Evolutionary conservation across 441 rosid species (phyloP).

Genomic region (Gossypium laxum): DNA sequence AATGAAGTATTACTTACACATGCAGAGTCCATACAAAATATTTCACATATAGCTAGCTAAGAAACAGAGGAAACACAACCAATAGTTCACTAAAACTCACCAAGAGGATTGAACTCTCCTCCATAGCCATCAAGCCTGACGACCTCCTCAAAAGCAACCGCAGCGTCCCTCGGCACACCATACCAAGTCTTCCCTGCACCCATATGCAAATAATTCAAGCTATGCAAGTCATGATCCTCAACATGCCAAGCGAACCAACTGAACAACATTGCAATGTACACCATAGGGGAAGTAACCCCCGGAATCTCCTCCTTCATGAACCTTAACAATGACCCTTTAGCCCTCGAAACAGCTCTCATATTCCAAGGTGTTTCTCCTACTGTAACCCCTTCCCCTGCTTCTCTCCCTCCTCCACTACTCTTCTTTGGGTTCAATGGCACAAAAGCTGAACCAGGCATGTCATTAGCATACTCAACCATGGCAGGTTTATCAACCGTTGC

Average conservation of each 20-base stretch:
- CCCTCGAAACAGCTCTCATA: conserved; percentile 91
- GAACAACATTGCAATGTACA: conserved; percentile 89
- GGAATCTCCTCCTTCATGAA: conserved; percentile 98
- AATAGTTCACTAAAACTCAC: conserved; percentile 34
- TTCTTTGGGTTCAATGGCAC: conserved; percentile 36
- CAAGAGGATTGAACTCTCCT: conserved; percentile 88
- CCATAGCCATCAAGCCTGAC: conserved; percentile 90
- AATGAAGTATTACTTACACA: not conserved
- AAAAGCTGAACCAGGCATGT: conserved; percentile 97
- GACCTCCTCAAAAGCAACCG: conserved; percentile 87
- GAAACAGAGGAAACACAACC: conserved; percentile 18
- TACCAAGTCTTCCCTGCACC: conserved; percentile 98
- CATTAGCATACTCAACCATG: conserved; percentile 90
- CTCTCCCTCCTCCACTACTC: conserved; percentile 25
- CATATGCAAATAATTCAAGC: conserved; percentile 93
- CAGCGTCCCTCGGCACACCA: conserved; percentile 87
- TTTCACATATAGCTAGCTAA: not conserved
- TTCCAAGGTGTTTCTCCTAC: conserved; percentile 94
- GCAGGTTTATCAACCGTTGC: conserved; percentile 84
- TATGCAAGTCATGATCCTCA: conserved; percentile 92
- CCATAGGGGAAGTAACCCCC: conserved; percentile 96
- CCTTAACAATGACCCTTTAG: conserved; percentile 78
- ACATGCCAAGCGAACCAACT: conserved; percentile 99
- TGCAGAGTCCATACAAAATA: not conserved
- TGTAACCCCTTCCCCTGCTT: conserved; percentile 47